These are phyloP conservation scores for Fusarium drepaniforme DNA, from an alignment of 2,329 filamentous ascomycete genomes.

Conservation along the genomic window DNA sequence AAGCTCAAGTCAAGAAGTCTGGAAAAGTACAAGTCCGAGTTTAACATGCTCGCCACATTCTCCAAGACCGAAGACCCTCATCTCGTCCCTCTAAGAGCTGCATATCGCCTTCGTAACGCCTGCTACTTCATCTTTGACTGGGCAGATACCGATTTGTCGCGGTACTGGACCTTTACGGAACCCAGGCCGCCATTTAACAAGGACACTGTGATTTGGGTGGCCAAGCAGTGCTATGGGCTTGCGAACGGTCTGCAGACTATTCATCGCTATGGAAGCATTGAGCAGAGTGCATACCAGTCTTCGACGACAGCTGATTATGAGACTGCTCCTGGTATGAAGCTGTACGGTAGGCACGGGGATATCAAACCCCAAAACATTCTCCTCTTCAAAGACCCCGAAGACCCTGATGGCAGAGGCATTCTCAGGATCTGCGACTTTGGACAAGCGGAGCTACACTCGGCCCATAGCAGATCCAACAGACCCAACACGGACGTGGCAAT, in stretches of 20 bases:
- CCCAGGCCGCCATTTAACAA: neutral
- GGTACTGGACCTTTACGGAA: neutral
- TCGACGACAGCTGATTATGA: neutral
- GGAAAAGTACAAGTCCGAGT: constrained; percentile 8
- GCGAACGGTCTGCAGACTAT: constrained; percentile 7
- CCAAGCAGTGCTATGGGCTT: constrained; percentile 4
- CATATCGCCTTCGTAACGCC: neutral
- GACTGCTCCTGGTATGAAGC: neutral
- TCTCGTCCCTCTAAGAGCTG: neutral
- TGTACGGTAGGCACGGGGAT: constrained; percentile 25
- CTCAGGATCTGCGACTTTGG: constrained; percentile 26
- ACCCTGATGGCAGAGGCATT: neutral
- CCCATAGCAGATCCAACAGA: constrained; percentile 5
- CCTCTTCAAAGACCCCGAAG: constrained; percentile 3
- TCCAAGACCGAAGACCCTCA: neutral
- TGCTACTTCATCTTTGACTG: constrained; percentile 18
- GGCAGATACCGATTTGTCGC: constrained; percentile 3
- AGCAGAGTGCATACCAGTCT: neutral
- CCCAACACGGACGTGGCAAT: constrained; percentile 5
- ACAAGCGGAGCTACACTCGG: constrained; percentile 6
- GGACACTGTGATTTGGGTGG: neutral
- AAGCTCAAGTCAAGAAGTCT: constrained; percentile 3
- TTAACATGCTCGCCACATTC: constrained; percentile 1
- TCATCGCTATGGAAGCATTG: constrained; percentile 7
- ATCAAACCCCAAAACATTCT: constrained; percentile 31